Percentiles rank a stretch among this genome's conserved stretches.
phyloP scores from a whole-genome alignment of 345 rosid genomes.

The Hibiscus mutabilis region DNA sequence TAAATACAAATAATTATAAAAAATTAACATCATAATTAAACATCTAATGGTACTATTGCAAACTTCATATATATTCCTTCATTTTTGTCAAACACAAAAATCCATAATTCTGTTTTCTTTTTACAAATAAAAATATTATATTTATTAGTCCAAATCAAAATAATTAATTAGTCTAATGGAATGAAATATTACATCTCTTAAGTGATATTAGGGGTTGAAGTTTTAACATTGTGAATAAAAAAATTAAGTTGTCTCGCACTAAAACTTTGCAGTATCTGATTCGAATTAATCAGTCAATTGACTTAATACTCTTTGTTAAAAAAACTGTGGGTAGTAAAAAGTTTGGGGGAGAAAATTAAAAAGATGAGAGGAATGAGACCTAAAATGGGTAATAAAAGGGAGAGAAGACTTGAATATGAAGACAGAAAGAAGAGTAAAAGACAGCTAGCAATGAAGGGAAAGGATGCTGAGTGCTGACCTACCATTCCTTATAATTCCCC shows the following conservation, averaged over 20 bases:
- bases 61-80: background rate
- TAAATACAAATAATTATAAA: too few relatives aligned
- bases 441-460: conserved; percentile 68
- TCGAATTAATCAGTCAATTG: too few relatives aligned
- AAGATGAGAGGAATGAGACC: conserved; percentile 8
- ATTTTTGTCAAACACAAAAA: background rate
- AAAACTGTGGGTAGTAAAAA: too few relatives aligned
- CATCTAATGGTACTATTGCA: background rate
- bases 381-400: background rate
- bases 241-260: too few relatives aligned
- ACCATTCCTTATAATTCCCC: conserved; percentile 25
- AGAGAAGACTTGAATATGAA: conserved; percentile 44
- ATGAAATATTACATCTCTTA: too few relatives aligned
- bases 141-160: background rate
- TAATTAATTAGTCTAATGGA: too few relatives aligned
- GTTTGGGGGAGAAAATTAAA: too few relatives aligned
- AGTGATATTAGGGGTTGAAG: rapidly evolving
- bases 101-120: background rate
- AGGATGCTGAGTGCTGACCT: conserved; percentile 48
- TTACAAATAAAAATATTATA: background rate
- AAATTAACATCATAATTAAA: background rate
- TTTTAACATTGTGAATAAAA: too few relatives aligned
- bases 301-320: too few relatives aligned
- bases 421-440: conserved; percentile 36
- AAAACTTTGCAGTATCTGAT: too few relatives aligned